A percentile compares a stretch with the other conserved stretches of the same genome.
phyloP scores from a whole-genome alignment of 129 eudicot species.

The Helichrysum umbraculigerum region DNA sequence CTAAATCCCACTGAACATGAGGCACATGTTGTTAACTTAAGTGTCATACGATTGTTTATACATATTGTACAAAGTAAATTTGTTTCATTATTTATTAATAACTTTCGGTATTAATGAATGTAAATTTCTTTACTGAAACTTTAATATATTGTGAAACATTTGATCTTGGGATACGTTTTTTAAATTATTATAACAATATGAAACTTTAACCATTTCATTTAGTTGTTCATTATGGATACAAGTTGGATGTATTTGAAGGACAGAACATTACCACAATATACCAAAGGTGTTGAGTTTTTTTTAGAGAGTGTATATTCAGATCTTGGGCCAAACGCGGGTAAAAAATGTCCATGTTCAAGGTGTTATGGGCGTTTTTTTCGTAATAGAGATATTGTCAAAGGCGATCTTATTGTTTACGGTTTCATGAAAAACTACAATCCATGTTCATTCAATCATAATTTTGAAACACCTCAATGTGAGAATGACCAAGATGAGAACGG shows the following conservation, averaged over 20 bases:
- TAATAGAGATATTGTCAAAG: background rate
- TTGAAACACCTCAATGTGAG: background rate
- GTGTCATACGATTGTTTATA: too few relatives aligned
- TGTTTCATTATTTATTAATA: too few relatives aligned
- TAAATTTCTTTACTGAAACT: too few relatives aligned
- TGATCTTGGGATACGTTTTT: too few relatives aligned
- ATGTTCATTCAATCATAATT: background rate
- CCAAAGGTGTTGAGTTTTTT: constrained; percentile 1
- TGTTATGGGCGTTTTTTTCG: background rate
- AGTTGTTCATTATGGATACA: constrained; percentile 2
- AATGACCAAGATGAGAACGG: too few relatives aligned
- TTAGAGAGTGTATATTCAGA: background rate
- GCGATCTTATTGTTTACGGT: background rate
- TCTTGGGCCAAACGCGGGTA: background rate
- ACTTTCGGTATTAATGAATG: too few relatives aligned
- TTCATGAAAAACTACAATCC: constrained; percentile 12
- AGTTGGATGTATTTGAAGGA: constrained; percentile 4
- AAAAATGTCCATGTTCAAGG: constrained; percentile 8
- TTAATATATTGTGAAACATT: too few relatives aligned
- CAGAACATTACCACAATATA: background rate
- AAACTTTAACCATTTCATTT: background rate
- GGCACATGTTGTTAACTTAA: too few relatives aligned
- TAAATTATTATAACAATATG: too few relatives aligned
- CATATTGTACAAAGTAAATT: too few relatives aligned
- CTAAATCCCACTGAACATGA: too few relatives aligned